These are phyloP conservation scores for Conticribra guillardii DNA, from an alignment of 108 stramenopile species.

Conservation along the genomic window DNA sequence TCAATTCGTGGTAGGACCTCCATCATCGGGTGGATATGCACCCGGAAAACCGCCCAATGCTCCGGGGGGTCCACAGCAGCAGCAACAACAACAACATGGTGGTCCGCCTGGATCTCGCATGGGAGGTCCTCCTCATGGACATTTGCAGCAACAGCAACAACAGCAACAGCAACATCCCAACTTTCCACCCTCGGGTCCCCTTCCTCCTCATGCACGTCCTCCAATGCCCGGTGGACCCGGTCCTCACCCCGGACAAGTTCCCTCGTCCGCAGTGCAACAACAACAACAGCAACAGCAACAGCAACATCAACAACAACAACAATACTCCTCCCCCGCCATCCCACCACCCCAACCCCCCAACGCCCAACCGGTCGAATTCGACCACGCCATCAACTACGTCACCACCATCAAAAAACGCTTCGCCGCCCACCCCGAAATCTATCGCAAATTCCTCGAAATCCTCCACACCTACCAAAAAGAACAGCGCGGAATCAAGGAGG, in stretches of 20 bases:
- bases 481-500: constrained; percentile 98
- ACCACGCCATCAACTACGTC: constrained; percentile 99
- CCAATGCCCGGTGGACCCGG: constrained; percentile 4
- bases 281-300: constrained; percentile 10
- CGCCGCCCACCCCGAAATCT: constrained; percentile 91
- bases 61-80: no score
- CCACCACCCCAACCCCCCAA: background rate
- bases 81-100: no score
- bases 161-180: constrained; percentile 18
- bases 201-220: background rate
- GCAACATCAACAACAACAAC: constrained; percentile 31
- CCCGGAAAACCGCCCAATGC: no score
- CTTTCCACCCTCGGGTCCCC: background rate
- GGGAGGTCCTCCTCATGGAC: constrained; percentile 25
- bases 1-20: no score
- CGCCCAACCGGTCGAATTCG: constrained; percentile 90
- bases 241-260: constrained; percentile 13
- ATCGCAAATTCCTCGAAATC: constrained; percentile 98
- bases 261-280: constrained; percentile 3
- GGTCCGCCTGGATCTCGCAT: no score
- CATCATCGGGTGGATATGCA: no score
- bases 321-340: constrained; percentile 11
- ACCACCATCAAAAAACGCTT: constrained; percentile 97
- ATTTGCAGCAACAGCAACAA: constrained; percentile 1
- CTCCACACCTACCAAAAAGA: constrained; percentile 99